A percentile compares a stretch with the other conserved stretches of the same genome.
Evolutionary conservation across 108 stramenopile species (phyloP).

Genomic region (Mediolabrus comicus): DNA sequence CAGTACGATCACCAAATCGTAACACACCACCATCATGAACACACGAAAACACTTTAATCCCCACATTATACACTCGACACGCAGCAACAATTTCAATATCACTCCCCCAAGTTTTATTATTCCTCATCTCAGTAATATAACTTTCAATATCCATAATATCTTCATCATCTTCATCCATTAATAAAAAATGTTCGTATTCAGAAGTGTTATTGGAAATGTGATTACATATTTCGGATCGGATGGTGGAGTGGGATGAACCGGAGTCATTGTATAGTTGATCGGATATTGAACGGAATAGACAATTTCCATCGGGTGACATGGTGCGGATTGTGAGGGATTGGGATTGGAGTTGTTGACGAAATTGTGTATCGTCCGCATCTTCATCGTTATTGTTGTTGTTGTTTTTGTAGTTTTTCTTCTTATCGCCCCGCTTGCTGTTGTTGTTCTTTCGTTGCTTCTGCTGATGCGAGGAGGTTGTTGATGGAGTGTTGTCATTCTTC

Average conservation of each 20-base stretch:
- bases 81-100: slow-evolving; percentile 85
- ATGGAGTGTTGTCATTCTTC: neutral
- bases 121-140: slow-evolving; percentile 68
- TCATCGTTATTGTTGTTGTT: neutral
- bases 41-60: slow-evolving; percentile 67
- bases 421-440: neutral
- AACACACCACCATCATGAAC: slow-evolving; percentile 45
- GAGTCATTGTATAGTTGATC: slow-evolving; percentile 74
- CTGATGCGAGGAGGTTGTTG: neutral
- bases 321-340: slow-evolving; percentile 48
- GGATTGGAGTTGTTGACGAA: slow-evolving; percentile 25
- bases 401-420: neutral
- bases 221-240: slow-evolving; percentile 71
- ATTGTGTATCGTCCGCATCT: slow-evolving; percentile 18
- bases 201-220: slow-evolving; percentile 60
- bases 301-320: slow-evolving; percentile 80
- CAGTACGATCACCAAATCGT: slow-evolving; percentile 61
- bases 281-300: slow-evolving; percentile 81
- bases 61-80: slow-evolving; percentile 66
- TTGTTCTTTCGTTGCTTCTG: neutral
- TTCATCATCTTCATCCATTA: slow-evolving; percentile 75
- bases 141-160: slow-evolving; percentile 69
- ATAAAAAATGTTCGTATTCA: slow-evolving; percentile 68
- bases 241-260: slow-evolving; percentile 49
- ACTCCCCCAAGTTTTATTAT: slow-evolving; percentile 78